Evolutionary conservation across 2,329 filamentous ascomycete genomes (phyloP).

Genomic region (Cladophialophora bantiana): DNA sequence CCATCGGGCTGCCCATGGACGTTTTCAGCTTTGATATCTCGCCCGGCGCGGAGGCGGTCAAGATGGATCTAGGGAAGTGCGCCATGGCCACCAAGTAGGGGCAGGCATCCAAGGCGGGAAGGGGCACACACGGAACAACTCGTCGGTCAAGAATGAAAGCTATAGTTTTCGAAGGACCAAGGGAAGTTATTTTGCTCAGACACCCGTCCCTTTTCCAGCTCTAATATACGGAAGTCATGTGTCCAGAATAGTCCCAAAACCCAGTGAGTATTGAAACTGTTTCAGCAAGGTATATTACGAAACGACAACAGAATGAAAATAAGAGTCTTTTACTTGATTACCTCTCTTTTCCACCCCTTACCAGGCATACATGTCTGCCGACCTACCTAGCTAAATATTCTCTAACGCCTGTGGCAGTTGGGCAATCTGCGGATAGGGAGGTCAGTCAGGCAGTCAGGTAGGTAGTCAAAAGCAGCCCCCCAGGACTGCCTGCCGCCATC

Average conservation of each 20-base stretch:
- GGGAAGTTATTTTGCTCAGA: background rate
- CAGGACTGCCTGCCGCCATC: too few relatives aligned
- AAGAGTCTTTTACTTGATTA: background rate
- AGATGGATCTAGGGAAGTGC: conserved; percentile 73
- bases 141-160: background rate
- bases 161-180: background rate
- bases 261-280: background rate
- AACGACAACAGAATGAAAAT: background rate
- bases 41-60: conserved; percentile 64
- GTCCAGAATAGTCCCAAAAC: background rate
- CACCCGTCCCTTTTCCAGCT: background rate
- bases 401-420: too few relatives aligned
- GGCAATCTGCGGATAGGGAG: too few relatives aligned
- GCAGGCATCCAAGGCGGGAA: background rate
- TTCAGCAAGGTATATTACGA: background rate
- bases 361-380: too few relatives aligned
- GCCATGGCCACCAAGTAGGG: conserved; percentile 51
- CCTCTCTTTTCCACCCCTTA: background rate
- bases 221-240: background rate
- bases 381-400: too few relatives aligned
- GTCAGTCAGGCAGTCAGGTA: too few relatives aligned
- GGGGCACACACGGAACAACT: background rate
- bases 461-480: too few relatives aligned
- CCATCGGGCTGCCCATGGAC: conserved; percentile 85
- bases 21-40: conserved; percentile 95